phyloP scores from a whole-genome alignment of 2,329 filamentous ascomycete genomes.

The Pseudogymnoascus sp. region DNA sequence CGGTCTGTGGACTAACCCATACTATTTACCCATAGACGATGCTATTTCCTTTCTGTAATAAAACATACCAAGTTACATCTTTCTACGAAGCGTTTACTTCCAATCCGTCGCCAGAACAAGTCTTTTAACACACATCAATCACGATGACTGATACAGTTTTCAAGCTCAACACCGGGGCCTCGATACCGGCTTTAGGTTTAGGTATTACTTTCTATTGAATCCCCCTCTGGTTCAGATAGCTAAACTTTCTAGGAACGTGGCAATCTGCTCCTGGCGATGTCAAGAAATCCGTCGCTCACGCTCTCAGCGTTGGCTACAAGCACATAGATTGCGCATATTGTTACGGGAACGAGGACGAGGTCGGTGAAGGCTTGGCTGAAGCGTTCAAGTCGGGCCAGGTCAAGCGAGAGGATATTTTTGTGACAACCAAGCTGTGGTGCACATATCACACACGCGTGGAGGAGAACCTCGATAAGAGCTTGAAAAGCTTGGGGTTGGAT shows the following conservation, averaged over 20 bases:
- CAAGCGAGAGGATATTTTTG: conserved; percentile 32
- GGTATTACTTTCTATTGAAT: conserved; percentile 21
- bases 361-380: conserved; percentile 69
- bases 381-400: conserved; percentile 56
- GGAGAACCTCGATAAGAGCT: conserved; percentile 29
- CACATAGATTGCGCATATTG: conserved; percentile 59
- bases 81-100: neutral
- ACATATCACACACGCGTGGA: conserved; percentile 34
- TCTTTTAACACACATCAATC: neutral
- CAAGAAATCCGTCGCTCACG: conserved; percentile 33
- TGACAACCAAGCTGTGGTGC: conserved; percentile 37
- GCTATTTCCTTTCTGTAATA: neutral
- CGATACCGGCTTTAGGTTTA: conserved; percentile 38
- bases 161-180: conserved; percentile 34
- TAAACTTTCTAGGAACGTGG: conserved; percentile 12
- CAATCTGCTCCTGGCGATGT: conserved; percentile 37
- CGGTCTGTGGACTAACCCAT: neutral
- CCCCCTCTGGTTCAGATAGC: neutral
- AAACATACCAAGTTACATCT: neutral
- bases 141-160: conserved; percentile 16
- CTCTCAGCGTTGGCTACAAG: conserved; percentile 44
- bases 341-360: conserved; percentile 77
- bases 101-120: neutral
- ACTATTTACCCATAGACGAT: neutral
- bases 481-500: conserved; percentile 39